Evolutionary conservation across 2,329 filamentous ascomycete species (phyloP), one percentile per base, ranked within the genome.

Genomic region (Fulvia fulva): DNA sequence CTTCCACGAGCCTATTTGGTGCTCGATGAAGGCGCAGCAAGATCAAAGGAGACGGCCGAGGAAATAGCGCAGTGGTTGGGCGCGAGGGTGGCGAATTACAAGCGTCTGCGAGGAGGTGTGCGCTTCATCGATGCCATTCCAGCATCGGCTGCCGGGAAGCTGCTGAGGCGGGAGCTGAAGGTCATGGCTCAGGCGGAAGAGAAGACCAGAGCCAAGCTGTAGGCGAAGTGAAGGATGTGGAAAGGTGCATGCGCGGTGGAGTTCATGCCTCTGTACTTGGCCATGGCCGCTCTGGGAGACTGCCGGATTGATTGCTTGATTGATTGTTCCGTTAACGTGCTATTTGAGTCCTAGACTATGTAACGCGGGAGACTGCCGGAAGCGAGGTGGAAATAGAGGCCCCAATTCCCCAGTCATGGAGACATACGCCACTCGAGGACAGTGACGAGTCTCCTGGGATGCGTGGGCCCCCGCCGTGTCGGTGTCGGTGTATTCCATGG

Each of bases 111-210:
- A 16, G 62, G 62, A 28, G 85, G 83, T 78, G 77, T 89, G 59
- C 83, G 81, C 67, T 88, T 88, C 61, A 77, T 87, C 14, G 83
- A 87, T 46, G 78, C 78, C 51, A 83, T 91, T 23, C 88, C 88
- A 88, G 84, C 68, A 81, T 87, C 0, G 87, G 83, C 28, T 32
- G 28, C 28, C 66, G 88, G 88, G 9, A 91, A 91, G 81, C 89
- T 91, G 56, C 72, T 91, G 69, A 78, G 87, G 51, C 77, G 87
- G 22, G 66, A 89, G 52, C 70, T 87, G 66, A 32, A 32, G 28
- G 28, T 12, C 28, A 32, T 32, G 28, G 28, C 28, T 32, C 28
- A 32, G 28, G 28, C 28, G 28, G 28, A 32, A 12, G 30, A 34
- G 30, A 2, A 34, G 30, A 2, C 30, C 3, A 34, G 30, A 34